phyloP scores from a whole-genome alignment of 495 filamentous ascomycete species.

The Clavariopsis aquatica region DNA sequence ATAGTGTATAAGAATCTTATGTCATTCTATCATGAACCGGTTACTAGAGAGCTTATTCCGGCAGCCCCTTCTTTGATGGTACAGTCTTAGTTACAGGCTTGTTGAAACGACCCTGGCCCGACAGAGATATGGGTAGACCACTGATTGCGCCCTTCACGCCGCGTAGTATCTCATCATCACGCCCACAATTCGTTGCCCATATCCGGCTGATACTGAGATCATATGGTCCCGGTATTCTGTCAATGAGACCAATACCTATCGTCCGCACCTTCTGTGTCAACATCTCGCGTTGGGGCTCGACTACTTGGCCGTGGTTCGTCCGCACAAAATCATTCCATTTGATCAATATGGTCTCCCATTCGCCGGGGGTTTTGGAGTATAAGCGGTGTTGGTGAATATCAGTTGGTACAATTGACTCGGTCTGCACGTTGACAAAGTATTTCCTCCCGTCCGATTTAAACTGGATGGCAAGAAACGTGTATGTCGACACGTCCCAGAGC shows the following conservation, averaged over 20 bases:
- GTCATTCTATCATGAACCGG: too few species aligned
- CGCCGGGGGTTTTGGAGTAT: constrained; percentile 74
- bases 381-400: constrained; percentile 95
- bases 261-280: constrained; percentile 79
- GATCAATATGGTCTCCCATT: constrained; percentile 92
- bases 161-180: constrained; percentile 22
- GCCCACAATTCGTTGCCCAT: constrained; percentile 69
- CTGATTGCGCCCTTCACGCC: constrained; percentile 22
- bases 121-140: constrained; percentile 14
- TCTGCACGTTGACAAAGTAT: constrained; percentile 95
- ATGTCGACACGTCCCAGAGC: constrained; percentile 86
- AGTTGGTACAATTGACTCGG: constrained; percentile 84
- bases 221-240: constrained; percentile 82
- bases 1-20: too few species aligned
- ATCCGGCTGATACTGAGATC: constrained; percentile 80
- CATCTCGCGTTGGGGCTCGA: constrained; percentile 89
- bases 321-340: constrained; percentile 90
- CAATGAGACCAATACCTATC: constrained; percentile 84
- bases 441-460: constrained; percentile 87
- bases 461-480: constrained; percentile 83
- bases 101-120: not conserved
- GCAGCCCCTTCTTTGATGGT: not conserved
- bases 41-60: not conserved
- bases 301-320: constrained; percentile 85
- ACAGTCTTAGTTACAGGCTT: not conserved